Evolutionary conservation across 1,284 basidiomycete genomes (phyloP).

Genomic region (Ganoderma leucocontextum): DNA sequence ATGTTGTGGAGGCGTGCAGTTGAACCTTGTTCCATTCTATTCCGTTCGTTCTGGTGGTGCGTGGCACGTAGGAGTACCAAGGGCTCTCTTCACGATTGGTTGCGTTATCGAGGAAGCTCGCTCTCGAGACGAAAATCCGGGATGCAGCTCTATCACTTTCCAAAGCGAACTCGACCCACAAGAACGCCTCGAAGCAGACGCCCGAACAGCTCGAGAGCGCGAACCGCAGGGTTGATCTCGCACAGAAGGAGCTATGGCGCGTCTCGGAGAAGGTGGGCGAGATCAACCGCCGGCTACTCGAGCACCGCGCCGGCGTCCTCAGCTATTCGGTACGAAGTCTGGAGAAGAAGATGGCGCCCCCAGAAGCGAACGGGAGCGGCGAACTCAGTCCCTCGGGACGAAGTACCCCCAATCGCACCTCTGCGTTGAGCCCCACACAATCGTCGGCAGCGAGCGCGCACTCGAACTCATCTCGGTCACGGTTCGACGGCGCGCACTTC

Average conservation of each 20-base stretch:
- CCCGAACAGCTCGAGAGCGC: conserved; percentile 74
- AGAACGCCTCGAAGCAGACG: conserved; percentile 69
- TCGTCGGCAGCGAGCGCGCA: conserved; percentile 52
- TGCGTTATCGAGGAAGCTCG: conserved; percentile 73
- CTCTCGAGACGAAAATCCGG: conserved; percentile 81
- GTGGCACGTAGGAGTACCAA: conserved; percentile 66
- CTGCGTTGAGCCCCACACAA: conserved; percentile 59
- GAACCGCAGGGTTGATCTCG: conserved; percentile 69
- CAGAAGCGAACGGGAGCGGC: conserved; percentile 36
- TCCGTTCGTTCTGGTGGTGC: neutral
- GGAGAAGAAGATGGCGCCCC: conserved; percentile 63
- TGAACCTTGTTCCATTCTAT: conserved; percentile 1
- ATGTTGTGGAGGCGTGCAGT: neutral
- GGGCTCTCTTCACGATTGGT: conserved; percentile 66
- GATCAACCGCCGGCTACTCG: conserved; percentile 67
- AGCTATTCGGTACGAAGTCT: conserved; percentile 71
- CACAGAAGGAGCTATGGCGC: conserved; percentile 75
- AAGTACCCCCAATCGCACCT: conserved; percentile 58
- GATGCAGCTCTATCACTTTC: conserved; percentile 78
- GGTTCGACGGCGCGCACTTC: conserved; percentile 83
- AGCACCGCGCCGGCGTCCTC: conserved; percentile 83
- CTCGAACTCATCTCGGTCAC: conserved; percentile 51
- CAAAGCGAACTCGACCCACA: conserved; percentile 69
- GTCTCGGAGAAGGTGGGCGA: conserved; percentile 69
- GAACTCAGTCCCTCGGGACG: conserved; percentile 55